Conservation (phyloP, 2,329 filamentous ascomycete species). For the Scedosporium minutisporum region DNA sequence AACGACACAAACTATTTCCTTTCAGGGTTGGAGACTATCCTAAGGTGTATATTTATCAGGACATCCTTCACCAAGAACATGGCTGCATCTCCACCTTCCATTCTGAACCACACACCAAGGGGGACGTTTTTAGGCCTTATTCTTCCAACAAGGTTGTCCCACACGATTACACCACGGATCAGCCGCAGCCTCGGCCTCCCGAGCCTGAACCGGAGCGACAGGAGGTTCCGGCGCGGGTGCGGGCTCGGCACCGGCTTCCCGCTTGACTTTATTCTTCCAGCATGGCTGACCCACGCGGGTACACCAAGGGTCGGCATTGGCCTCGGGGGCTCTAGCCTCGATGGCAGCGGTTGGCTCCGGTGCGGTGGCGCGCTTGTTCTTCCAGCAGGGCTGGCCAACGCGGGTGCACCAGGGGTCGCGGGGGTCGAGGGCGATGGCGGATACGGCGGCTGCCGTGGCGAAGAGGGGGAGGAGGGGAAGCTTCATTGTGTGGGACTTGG, state of each 20-base stretch:
- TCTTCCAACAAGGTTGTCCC: constrained; percentile 28
- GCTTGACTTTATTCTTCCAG: constrained; percentile 24
- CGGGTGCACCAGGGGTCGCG: constrained; percentile 17
- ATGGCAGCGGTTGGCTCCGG: constrained; percentile 24
- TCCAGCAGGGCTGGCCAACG: constrained; percentile 26
- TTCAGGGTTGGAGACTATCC: too few relatives aligned
- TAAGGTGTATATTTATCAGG: too few relatives aligned
- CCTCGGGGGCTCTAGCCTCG: constrained; percentile 21
- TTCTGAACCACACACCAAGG: too few relatives aligned
- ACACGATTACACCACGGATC: constrained; percentile 16
- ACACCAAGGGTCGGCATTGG: constrained; percentile 23
- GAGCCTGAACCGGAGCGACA: too few relatives aligned
- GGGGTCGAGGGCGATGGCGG: not conserved
- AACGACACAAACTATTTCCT: too few relatives aligned
- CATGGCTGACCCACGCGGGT: constrained; percentile 29
- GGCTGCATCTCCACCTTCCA: too few relatives aligned
- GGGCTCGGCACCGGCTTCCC: constrained; percentile 25
- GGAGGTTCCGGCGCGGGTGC: constrained; percentile 12
- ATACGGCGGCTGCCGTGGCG: not conserved
- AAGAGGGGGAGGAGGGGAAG: not conserved
- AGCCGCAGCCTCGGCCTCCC: constrained; percentile 11
- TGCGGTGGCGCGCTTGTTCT: constrained; percentile 21
- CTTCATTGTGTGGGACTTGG: not conserved
- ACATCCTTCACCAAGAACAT: too few relatives aligned
- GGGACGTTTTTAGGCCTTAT: constrained; percentile 12